Percentiles rank a stretch among this genome's conserved stretches.
Evolutionary conservation across 768 basidiomycete genomes (phyloP).

Genomic region (Symmetrospora coprosmae): DNA sequence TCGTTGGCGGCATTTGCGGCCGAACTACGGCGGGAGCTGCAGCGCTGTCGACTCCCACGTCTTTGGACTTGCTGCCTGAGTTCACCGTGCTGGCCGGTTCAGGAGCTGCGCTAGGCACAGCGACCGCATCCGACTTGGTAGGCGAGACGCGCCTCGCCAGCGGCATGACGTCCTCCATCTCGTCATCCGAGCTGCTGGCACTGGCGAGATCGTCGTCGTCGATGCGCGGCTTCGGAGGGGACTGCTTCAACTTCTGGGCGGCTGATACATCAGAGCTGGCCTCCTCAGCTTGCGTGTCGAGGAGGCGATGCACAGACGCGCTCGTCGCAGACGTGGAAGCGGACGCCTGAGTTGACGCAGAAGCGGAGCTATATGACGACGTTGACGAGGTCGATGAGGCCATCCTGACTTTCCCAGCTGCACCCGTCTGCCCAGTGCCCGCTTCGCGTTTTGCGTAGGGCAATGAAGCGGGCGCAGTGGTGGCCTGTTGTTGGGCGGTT

Average conservation of each 20-base stretch:
- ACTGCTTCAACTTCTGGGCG: neutral
- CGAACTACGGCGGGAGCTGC: too few relatives aligned
- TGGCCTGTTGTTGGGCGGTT: too few relatives aligned
- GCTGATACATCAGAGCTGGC: neutral
- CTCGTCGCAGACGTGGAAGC: neutral
- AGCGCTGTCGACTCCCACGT: too few relatives aligned
- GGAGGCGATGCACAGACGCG: neutral
- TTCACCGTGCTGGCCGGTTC: neutral
- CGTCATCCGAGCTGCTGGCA: constrained; percentile 26
- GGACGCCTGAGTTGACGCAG: neutral
- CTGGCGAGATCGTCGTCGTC: constrained; percentile 28
- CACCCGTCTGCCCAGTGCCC: too few relatives aligned
- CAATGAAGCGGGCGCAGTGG: too few relatives aligned
- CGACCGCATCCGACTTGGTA: neutral
- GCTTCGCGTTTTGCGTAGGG: too few relatives aligned
- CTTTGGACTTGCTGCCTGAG: neutral
- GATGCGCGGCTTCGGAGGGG: neutral
- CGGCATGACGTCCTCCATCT: constrained; percentile 17
- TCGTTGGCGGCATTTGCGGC: too few relatives aligned
- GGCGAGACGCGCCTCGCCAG: constrained; percentile 16
- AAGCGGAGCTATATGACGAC: neutral
- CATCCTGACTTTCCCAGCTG: neutral
- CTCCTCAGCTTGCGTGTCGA: neutral
- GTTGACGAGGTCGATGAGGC: neutral
- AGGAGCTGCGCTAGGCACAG: neutral